phyloP scores from a whole-genome alignment of 164 flowering plant genomes.

The Tetrastigma voinierianum region DNA sequence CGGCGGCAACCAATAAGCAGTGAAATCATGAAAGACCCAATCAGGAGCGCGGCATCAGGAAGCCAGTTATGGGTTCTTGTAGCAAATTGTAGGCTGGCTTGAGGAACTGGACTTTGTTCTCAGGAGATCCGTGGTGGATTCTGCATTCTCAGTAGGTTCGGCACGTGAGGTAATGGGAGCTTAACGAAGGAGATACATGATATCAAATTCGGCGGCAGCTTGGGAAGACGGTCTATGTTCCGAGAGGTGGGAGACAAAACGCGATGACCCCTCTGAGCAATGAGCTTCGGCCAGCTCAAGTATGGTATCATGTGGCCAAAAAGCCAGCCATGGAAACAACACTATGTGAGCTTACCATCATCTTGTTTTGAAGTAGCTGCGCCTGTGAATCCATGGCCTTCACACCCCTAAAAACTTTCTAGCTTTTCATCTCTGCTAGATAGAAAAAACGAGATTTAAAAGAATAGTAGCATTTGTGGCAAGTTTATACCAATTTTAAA shows the following conservation, averaged over 20 bases:
- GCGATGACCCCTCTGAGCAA: conserved; percentile 26
- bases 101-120: conserved; percentile 15
- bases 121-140: conserved; percentile 25
- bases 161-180: too few species aligned
- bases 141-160: too few species aligned
- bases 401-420: too few species aligned
- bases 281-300: conserved; percentile 23
- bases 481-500: too few species aligned
- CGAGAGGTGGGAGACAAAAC: conserved; percentile 32
- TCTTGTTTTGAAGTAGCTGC: background rate
- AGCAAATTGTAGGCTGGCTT: conserved; percentile 29
- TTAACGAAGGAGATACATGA: too few species aligned
- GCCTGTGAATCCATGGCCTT: too few species aligned
- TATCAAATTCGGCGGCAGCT: too few species aligned
- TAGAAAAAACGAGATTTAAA: too few species aligned
- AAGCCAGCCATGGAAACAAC: conserved; percentile 28
- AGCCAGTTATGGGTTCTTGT: conserved; percentile 9
- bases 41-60: conserved; percentile 22
- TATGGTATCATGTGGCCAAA: conserved; percentile 24
- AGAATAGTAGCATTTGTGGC: too few species aligned
- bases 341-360: conserved; percentile 9
- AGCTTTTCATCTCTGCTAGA: too few species aligned
- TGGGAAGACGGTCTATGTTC: conserved; percentile 27
- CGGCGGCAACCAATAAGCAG: conserved; percentile 24
- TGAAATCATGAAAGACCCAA: conserved; percentile 37